Evolutionary conservation across 768 basidiomycete species (phyloP), one percentile per base, ranked within the genome.

Genomic region (Russula foetens): DNA sequence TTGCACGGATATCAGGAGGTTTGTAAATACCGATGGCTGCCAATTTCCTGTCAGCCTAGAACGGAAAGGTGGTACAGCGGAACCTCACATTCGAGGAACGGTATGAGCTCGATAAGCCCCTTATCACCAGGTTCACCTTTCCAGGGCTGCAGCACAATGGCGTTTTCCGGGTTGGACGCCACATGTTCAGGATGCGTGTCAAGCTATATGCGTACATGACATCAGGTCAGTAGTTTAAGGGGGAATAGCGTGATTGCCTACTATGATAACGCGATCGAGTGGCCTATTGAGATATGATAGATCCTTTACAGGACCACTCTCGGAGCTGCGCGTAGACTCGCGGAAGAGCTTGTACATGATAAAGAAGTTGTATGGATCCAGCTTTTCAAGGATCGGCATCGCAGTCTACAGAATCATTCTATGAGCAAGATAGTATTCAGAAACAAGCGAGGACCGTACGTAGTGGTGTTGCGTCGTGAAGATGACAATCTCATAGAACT

Each of bases 401-500:
- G 92, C 96, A 62, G 92, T 95, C 92, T 98, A 66, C 23, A 26
- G 9, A 33, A 53, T 19, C 3, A 7, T 23, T 51, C n/a, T 26
- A 2, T 29, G 28, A 21, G 35, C 15, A 35, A 9, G 23, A 59
- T 63, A n/a, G 29, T 59, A 53, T 35, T 49, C 38, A 24, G 47
- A 38, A 7, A 31, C 56, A 46, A 62, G 47, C 38, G 28, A 14
- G 8, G 56, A 49, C 52, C 90, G 51, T 65, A 96, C 95, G 72
- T 96, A 98, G 68, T 82, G 79, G 58, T 90, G 82, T 74, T 96
- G 92, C 19, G 85, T 81, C 11, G 95, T 98, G 76, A 98, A 99
- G 56, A 99, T 78, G 35, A 98, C 96, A 59, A 98, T 84, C 77
- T 99, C 97, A 71, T 93, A 99, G 76, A 98, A 99, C 69, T 98